Evolutionary conservation across 352 stramenopile species (phyloP), one percentile per base, ranked within the genome.

Genomic region (Globisporangium echinulatum): DNA sequence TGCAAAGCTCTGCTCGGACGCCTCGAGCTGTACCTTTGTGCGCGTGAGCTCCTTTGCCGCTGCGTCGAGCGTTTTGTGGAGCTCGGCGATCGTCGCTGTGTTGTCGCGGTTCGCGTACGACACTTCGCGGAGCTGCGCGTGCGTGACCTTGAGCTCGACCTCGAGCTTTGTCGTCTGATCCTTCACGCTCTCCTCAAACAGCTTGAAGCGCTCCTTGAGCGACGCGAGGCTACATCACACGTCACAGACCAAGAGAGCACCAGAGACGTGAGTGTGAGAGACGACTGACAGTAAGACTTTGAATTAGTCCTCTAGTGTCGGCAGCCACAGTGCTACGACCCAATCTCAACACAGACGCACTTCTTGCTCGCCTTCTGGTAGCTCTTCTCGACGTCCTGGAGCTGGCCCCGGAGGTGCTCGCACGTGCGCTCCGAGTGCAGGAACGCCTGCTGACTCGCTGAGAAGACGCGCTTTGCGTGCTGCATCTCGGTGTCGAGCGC

Each of bases 151-250:
- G 47, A 94, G 68, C 67, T 93, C 82, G n/a, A 92, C 77, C 46
- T 91, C 82, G 0, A 93, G 66, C 51, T 88, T 90, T 0, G 75
- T 87, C n/a, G 90, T 74, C 51, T 91, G 82, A 11, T 90, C 82
- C 55, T 89, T 92, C 4, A 82, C 76, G 47, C 60, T 85, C 19
- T 87, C 69, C 25, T 93, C 84, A 55, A 88, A 88, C 54, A 90
- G 66, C 51, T 90, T 92, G 63, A 86, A 90, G 11, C 80, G 77
- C 49, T 92, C 79, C 17, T 74, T 79, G 37, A 91, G 63, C 1
- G 78, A 85, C 13, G 70, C 46, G 50, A 92, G 59, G 59, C 83
- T 93, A 56, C 7, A 19, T 2, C 37, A 11, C 25, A 3, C 25
- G 36, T 1, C 38, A 56, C 5, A 25, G 9, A 17, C 11, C 8